Base-by-base conservation (phyloP, 2,329 filamentous ascomycete species). In the Apiospora phragmitis region DNA sequence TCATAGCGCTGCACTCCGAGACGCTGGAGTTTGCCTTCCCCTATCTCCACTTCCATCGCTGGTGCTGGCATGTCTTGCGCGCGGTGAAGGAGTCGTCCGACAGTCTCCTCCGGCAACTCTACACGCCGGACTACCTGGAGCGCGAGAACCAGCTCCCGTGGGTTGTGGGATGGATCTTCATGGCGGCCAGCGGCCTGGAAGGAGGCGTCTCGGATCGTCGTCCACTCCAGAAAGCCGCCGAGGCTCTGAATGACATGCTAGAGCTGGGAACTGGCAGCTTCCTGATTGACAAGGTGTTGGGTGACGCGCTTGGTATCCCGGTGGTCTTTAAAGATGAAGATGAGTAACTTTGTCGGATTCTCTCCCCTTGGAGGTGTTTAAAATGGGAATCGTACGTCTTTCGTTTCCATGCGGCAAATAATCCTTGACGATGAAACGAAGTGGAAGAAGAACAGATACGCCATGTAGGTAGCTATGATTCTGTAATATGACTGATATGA, bases 111-210 rank as follows among this genome's bases (percentile, higher is more conserved):
- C 71, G 73, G 21, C 35, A 79, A n/a, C 72, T 81, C 11, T 82
- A 75, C 71, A 79, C 78, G 0, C 73, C 78, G 1, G 74, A 71
- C 1, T 85, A 84, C 69, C 71, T 84, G 3, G 78, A 83, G 65
- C 75, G 74, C 16, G 81, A 85, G 72, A 79, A 62, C 42, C 77
- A 85, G 71, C 76, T 85, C 6, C 81, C 83, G 0, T 83, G 77
- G 35, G 62, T 85, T 0, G 80, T 84, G 1, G 81, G 80, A 4
- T 85, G 80, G 68, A 80, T 85, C 29, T 79, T 85, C 67, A 77
- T 79, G 73, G 76, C 77, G 5, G 78, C 78, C 8, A 26, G 65
- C 24, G 65, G 26, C 3, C 16, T 29, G 8, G 41, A 67, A 3
- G 65, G 62, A 1, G 42, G 38, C n/a, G 38, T 67, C 2, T 32